phyloP scores from a whole-genome alignment of 805 yeast species.

The Sungouiozyma intestinalis region DNA sequence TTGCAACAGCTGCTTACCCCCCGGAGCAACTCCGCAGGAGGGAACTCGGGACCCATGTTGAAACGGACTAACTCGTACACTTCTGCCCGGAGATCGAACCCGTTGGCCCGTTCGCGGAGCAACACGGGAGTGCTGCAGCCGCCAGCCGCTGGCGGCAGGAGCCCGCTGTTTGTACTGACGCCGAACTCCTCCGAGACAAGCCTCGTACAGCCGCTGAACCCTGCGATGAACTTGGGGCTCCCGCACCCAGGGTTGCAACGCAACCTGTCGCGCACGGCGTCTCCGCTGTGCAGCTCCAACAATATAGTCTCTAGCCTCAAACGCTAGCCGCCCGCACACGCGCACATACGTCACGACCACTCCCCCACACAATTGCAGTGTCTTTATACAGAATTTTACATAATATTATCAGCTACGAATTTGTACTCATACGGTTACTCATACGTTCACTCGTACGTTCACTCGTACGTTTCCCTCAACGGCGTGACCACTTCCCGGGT shows the following conservation, averaged over 20 bases:
- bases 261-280: not conserved
- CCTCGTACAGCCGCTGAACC: not conserved
- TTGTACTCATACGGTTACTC: too few species aligned
- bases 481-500: conserved; percentile 16
- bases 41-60: not conserved
- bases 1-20: not conserved
- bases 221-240: not conserved
- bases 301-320: not conserved
- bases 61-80: not conserved
- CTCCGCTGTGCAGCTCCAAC: not conserved
- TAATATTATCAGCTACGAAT: too few species aligned
- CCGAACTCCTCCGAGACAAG: conserved; percentile 1
- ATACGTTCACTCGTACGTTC: too few species aligned
- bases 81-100: not conserved
- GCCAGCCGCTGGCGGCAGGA: not conserved
- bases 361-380: too few species aligned
- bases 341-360: too few species aligned
- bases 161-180: not conserved
- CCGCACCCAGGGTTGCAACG: not conserved
- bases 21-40: not conserved
- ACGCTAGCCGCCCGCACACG: not conserved
- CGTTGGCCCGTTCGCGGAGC: not conserved
- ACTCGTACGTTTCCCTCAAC: conserved; percentile 2
- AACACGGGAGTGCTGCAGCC: not conserved
- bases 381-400: not conserved